These are phyloP conservation scores for Yamadazyma jaroonii DNA, from an alignment of 1,139 yeast genomes.

Conservation along the genomic window DNA sequence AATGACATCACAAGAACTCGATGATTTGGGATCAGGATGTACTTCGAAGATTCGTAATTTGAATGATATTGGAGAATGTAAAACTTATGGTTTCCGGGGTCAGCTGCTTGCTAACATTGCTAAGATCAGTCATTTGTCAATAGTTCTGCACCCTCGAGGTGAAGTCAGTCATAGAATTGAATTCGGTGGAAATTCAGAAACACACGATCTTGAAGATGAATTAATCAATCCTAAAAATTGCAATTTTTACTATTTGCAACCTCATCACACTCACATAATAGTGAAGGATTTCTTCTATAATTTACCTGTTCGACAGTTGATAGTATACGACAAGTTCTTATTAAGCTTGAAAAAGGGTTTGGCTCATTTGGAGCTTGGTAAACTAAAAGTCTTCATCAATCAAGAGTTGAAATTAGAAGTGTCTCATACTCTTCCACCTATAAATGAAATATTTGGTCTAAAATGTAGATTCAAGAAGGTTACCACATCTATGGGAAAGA, in stretches of 20 bases:
- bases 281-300: conserved; percentile 49
- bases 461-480: conserved; percentile 17
- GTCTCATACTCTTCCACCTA: too few relatives aligned
- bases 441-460: conserved; percentile 8
- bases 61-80: conserved; percentile 47
- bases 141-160: conserved; percentile 1
- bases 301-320: conserved; percentile 56
- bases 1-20: conserved; percentile 55
- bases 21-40: conserved; percentile 62
- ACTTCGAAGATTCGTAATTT: conserved; percentile 63
- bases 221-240: conserved; percentile 7
- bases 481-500: conserved; percentile 20
- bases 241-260: conserved; percentile 7
- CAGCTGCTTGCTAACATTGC: conserved; percentile 70
- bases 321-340: conserved; percentile 20
- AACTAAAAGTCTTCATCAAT: conserved; percentile 7
- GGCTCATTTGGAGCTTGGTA: conserved; percentile 3
- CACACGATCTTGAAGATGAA: conserved; percentile 8
- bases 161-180: background rate
- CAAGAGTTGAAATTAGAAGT: conserved; percentile 8
- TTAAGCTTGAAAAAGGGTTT: conserved; percentile 25
- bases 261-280: conserved; percentile 49
- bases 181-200: background rate
- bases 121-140: conserved; percentile 1
- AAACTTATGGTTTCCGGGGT: conserved; percentile 73